phyloP scores from a whole-genome alignment of 805 yeast genomes.

The Jamesozyma jinghongensis region DNA sequence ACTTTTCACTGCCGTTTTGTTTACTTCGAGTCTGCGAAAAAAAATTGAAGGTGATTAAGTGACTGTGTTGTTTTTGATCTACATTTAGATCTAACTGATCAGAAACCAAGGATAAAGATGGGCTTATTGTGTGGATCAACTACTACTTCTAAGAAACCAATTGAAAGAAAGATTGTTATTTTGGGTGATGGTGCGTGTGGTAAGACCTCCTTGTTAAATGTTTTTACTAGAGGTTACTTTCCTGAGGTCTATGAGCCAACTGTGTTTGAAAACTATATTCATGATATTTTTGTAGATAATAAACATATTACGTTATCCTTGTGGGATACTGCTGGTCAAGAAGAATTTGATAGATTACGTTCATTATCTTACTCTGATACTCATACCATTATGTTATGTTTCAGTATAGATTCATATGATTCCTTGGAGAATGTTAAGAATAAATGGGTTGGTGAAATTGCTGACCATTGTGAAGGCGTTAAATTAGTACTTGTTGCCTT shows the following conservation, averaged over 20 bases:
- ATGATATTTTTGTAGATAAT: slow-evolving; percentile 91
- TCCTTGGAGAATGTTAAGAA: slow-evolving; percentile 90
- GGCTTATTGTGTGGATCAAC: slow-evolving; percentile 25
- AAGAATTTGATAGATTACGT: slow-evolving; percentile 90
- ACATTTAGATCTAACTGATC: not conserved
- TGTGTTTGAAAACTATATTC: slow-evolving; percentile 93
- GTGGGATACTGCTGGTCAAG: slow-evolving; percentile 99
- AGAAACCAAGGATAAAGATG: slow-evolving; percentile 6
- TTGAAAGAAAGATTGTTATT: slow-evolving; percentile 87
- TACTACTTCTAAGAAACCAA: slow-evolving; percentile 32
- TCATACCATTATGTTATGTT: slow-evolving; percentile 94
- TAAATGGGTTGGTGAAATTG: slow-evolving; percentile 95
- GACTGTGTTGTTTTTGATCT: too few relatives aligned
- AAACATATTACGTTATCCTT: slow-evolving; percentile 84
- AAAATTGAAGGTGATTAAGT: not conserved
- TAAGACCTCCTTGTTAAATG: slow-evolving; percentile 87
- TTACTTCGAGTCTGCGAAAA: not conserved
- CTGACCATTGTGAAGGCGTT: slow-evolving; percentile 96
- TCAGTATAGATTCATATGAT: slow-evolving; percentile 87
- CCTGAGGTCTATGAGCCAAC: slow-evolving; percentile 99
- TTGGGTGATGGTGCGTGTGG: slow-evolving; percentile 99
- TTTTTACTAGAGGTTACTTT: slow-evolving; percentile 93
- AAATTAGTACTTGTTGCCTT: slow-evolving; percentile 87
- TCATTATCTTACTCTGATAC: slow-evolving; percentile 91
- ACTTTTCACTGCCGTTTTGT: too few relatives aligned